Evolutionary conservation across 2,329 filamentous ascomycete species (phyloP).

Genomic region (Capronia coronata): DNA sequence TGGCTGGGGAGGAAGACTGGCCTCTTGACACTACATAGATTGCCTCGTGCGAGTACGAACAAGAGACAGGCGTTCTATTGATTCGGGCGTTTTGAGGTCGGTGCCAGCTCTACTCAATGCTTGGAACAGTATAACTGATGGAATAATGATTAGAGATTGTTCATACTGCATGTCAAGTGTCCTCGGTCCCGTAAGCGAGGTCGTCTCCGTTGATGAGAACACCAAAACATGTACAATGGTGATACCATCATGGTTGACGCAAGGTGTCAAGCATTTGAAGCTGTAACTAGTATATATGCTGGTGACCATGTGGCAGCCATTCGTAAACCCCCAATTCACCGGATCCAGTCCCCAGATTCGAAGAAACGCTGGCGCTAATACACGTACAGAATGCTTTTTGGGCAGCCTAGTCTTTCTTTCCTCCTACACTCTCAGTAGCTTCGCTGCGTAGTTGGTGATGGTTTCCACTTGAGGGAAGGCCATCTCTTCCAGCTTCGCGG

Average conservation of each 20-base stretch:
- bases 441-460: slow-evolving; percentile 81
- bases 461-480: slow-evolving; percentile 83
- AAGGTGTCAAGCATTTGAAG: not conserved
- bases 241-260: not conserved
- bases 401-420: slow-evolving; percentile 2
- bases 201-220: no score
- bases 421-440: slow-evolving; percentile 71
- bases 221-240: no score
- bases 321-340: slow-evolving; percentile 10
- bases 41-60: not conserved
- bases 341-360: slow-evolving; percentile 13
- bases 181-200: no score
- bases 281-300: slow-evolving; percentile 16
- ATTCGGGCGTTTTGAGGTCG: no score
- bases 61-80: no score
- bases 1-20: no score
- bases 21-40: not conserved
- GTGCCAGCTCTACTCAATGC: not conserved
- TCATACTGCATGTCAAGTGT: no score
- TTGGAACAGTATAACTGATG: no score
- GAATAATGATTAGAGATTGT: no score
- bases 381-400: slow-evolving; percentile 22
- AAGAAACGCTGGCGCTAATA: slow-evolving; percentile 24
- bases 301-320: slow-evolving; percentile 14
- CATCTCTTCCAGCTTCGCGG: slow-evolving; percentile 88